Evolutionary conservation across 345 rosid genomes (phyloP).

Genomic region (Alliaria petiolata): DNA sequence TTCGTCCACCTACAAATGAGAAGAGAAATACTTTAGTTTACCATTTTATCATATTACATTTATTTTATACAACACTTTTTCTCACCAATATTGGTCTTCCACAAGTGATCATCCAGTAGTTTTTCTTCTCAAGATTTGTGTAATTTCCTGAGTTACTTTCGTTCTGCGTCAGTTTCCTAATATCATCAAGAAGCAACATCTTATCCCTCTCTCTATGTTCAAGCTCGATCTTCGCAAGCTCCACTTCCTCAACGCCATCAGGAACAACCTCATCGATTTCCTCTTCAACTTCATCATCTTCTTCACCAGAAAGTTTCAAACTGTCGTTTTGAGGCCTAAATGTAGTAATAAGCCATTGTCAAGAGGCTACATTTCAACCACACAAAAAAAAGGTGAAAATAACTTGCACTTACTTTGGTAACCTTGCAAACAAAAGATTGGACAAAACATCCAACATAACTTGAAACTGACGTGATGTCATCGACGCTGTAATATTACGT

Average conservation of each 20-base stretch:
- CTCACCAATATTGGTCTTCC: constrained; percentile 41
- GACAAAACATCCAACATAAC: constrained; percentile 88
- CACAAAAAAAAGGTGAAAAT: no score
- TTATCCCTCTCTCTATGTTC: constrained; percentile 68
- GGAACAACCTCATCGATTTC: constrained; percentile 97
- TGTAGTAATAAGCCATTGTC: neutral
- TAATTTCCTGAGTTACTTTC: constrained; percentile 53
- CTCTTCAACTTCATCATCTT: constrained; percentile 87
- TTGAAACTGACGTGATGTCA: constrained; percentile 93
- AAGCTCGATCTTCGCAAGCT: constrained; percentile 76
- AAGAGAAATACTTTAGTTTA: neutral
- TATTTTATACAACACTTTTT: neutral
- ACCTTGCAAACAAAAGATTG: constrained; percentile 83
- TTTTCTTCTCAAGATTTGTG: constrained; percentile 33
- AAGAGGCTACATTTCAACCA: no score
- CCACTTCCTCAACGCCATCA: constrained; percentile 94
- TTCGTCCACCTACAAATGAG: constrained; percentile 57
- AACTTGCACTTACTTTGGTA: constrained; percentile 86
- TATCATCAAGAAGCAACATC: constrained; percentile 66
- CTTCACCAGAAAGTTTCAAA: constrained; percentile 75
- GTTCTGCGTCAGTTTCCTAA: constrained; percentile 54
- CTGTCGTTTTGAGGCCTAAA: constrained; percentile 81
- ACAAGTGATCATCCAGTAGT: constrained; percentile 43
- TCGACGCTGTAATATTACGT: constrained; percentile 69
- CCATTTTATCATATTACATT: neutral